Evolutionary conservation across 2,329 filamentous ascomycete genomes (phyloP), one percentile per base, ranked within the genome.

Genomic region (Sarocladiaceae sp.): DNA sequence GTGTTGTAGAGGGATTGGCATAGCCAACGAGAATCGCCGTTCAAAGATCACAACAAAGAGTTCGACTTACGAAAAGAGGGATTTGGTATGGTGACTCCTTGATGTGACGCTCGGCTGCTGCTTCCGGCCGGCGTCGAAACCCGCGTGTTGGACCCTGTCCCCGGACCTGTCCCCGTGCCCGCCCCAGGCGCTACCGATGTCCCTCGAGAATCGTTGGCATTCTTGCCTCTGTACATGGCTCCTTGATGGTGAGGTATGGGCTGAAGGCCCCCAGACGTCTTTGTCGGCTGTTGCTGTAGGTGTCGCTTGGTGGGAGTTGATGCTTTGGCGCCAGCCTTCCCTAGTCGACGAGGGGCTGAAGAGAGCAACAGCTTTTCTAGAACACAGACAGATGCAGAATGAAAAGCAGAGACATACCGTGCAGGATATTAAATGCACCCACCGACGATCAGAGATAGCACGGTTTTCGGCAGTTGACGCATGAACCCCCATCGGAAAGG

Each of bases 181-280:
- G 34, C n/a, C 20, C n/a, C 37, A 18, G 37, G 23, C 24, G 37
- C 19, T 15, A 24, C 9, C 3, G 23, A 41, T 9, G 23, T 4
- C 15, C 23, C 21, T 41, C 37, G 37, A 41, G 37, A 41, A 3
- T 21, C 11, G 15, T 29, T 41, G 13, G 21, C 37, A 4, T 4
- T 16, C 29, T 24, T 27, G n/a, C 15, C 4, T 9, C 4, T 41
- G 37, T 27, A 29, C 37, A 41, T 41, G 12, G 26, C 9, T 15
- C n/a, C n/a, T n/a, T n/a, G n/a, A 29, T 23, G 18, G 10, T 27
- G 37, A 23, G 20, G 23, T 41, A 6, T 15, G 37, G 23, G 23
- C 37, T 41, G 23, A 27, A 18, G 7, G 37, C 23, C 37, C 37
- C 37, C 37, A 41, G 24, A 11, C n/a, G n/a, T n/a, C n/a, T 18